These are phyloP conservation scores for Fusarium scirpi DNA, from an alignment of 2,329 filamentous ascomycete species.

Conservation along the genomic window DNA sequence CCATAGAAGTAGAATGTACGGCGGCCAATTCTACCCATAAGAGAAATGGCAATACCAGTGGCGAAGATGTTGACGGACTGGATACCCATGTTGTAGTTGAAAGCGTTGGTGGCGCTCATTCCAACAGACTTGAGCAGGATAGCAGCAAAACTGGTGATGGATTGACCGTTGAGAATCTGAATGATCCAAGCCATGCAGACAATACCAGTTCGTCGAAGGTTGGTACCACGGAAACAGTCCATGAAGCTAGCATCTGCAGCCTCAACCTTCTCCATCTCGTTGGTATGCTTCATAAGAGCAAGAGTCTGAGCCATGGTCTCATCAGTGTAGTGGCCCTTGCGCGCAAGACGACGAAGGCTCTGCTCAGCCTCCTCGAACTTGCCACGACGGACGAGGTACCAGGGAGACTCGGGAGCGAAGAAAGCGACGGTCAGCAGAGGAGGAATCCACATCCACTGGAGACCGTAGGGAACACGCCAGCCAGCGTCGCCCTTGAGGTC, in stretches of 20 bases:
- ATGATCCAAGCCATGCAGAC: constrained; percentile 54
- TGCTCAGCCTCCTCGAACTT: constrained; percentile 54
- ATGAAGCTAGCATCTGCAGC: constrained; percentile 61
- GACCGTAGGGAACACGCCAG: constrained; percentile 60
- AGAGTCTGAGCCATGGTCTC: constrained; percentile 55
- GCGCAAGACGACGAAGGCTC: constrained; percentile 56
- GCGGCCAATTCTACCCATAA: constrained; percentile 55
- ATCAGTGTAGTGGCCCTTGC: constrained; percentile 51
- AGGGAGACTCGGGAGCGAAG: constrained; percentile 62
- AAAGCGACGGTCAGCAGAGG: constrained; percentile 56
- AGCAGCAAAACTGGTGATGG: constrained; percentile 66
- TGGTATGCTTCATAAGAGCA: constrained; percentile 58
- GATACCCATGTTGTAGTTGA: constrained; percentile 61
- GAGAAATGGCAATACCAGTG: constrained; percentile 55
- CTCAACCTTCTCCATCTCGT: constrained; percentile 56
- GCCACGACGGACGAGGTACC: constrained; percentile 60
- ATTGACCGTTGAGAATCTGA: constrained; percentile 54
- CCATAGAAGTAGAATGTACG: constrained; percentile 57
- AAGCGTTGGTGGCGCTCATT: constrained; percentile 56
- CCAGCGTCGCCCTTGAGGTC: constrained; percentile 55
- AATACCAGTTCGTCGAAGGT: constrained; percentile 54
- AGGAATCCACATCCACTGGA: constrained; percentile 62
- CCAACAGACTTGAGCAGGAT: constrained; percentile 65
- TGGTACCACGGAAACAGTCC: constrained; percentile 61
- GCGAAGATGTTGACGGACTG: constrained; percentile 59